phyloP scores from a whole-genome alignment of 331 rosid genomes.

The Malus hybrid region DNA sequence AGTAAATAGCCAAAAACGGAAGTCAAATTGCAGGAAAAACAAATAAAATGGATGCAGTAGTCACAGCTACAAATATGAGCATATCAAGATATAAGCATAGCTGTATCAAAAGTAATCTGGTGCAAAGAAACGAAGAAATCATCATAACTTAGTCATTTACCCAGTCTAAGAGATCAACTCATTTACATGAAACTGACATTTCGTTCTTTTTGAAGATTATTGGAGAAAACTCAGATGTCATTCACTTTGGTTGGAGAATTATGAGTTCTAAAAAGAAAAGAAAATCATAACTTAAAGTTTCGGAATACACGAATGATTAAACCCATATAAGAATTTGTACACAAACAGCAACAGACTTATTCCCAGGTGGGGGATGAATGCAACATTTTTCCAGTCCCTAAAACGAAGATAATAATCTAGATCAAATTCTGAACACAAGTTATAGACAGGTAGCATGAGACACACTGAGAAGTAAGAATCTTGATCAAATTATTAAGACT shows the following conservation, averaged over 20 bases:
- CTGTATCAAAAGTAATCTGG: background rate
- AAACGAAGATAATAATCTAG: background rate
- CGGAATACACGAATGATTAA: constrained; percentile 15
- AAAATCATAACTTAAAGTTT: constrained; percentile 17
- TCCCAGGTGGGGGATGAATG: constrained; percentile 13
- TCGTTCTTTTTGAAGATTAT: constrained; percentile 18
- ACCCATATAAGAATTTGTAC: constrained; percentile 12
- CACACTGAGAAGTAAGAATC: background rate
- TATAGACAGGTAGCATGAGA: background rate
- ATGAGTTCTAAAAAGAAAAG: background rate
- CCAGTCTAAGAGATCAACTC: constrained; percentile 23
- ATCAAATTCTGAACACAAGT: background rate
- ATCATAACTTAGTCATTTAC: background rate
- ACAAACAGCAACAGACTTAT: background rate
- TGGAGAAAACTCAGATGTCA: constrained; percentile 16
- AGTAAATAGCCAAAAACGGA: background rate
- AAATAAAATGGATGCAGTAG: background rate
- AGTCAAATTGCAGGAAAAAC: background rate
- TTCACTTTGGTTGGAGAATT: constrained; percentile 11
- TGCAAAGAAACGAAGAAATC: background rate
- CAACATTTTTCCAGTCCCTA: constrained; percentile 37
- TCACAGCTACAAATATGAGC: background rate
- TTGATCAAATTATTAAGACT: background rate
- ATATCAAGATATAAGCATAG: too few species aligned
- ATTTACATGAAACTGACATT: constrained; percentile 38